Evolutionary conservation across 1,284 basidiomycete species (phyloP), one percentile per base, ranked within the genome.

Genomic region (Vanrija humicola): DNA sequence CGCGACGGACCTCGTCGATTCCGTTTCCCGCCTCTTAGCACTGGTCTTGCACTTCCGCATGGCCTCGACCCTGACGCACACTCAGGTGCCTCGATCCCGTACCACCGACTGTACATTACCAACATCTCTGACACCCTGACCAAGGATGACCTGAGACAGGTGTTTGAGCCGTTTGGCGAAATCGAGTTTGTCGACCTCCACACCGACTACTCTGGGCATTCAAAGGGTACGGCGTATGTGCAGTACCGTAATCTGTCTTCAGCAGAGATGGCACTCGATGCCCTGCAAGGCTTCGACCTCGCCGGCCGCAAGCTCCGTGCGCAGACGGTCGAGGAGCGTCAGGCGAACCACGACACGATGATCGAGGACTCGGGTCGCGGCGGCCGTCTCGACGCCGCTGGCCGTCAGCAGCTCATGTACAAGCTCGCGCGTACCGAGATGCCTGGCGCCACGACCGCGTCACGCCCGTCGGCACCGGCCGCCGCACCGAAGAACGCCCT

Each of bases 141-240:
- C 49, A 89, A 94, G 77, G 88, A 90, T 64, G 94, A 98, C 80
- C 88, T 99, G 77, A 90, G 88, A 76, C 89, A 96, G 82, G 95
- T 98, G 64, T 99, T 99, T 77, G 92, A 95, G 73, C 93, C 95
- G 5, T 99, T 98, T 75, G 95, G 95, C 65, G 89, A 91, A 77
- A 83, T 99, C 64, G 94, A 95, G 77, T 95, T 95, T 79, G 94
- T 98, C 71, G 95, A 99, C 81, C 83, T 98, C 69, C 95, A 98
- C 77, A 85, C 87, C 69, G 93, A 97, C 76, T 55, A 64, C 40
- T 64, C 68, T 38, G 66, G 73, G 67, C 28, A 43, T 29, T 43
- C 43, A 78, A 98, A 98, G 77, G 96, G 96, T 39, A 98, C 96
- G 74, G 93, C 91, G 26, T 99, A 98, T 73, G 89, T 99, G 43